Evolutionary conservation across 2,329 filamentous ascomycete genomes (phyloP).

Genomic region (Pochonia chlamydosporia): DNA sequence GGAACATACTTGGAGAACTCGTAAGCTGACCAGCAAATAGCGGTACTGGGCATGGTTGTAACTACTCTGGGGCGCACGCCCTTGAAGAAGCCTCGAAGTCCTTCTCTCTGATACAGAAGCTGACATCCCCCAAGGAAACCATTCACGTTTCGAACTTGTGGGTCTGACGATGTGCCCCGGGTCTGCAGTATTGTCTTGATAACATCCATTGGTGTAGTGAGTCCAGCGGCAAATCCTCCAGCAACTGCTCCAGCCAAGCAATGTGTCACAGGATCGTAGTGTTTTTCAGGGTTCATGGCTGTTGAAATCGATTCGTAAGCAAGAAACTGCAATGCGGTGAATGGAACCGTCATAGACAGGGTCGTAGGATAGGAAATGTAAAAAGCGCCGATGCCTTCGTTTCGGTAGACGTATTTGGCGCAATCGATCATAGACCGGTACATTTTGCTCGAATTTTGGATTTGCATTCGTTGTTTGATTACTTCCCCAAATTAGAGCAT

Average conservation of each 20-base stretch:
- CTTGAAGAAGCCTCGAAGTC: conserved; percentile 83
- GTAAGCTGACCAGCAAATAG: conserved; percentile 93
- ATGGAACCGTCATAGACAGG: conserved; percentile 96
- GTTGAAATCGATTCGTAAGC: conserved; percentile 97
- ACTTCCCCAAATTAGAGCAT: conserved; percentile 45
- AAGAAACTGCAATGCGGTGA: conserved; percentile 94
- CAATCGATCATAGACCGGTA: conserved; percentile 86
- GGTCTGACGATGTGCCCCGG: conserved; percentile 73
- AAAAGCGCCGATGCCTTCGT: conserved; percentile 85
- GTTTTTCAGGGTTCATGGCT: conserved; percentile 77
- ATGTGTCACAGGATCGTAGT: conserved; percentile 90
- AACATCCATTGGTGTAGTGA: conserved; percentile 95
- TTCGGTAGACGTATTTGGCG: conserved; percentile 78
- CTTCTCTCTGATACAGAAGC: conserved; percentile 79
- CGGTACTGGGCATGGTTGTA: conserved; percentile 96
- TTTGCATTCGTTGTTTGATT: conserved; percentile 99
- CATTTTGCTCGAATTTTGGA: conserved; percentile 82
- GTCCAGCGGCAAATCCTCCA: conserved; percentile 84
- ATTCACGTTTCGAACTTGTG: conserved; percentile 78
- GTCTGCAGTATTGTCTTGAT: conserved; percentile 98
- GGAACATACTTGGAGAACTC: conserved; percentile 61
- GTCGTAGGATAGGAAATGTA: conserved; percentile 99
- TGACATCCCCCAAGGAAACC: conserved; percentile 73
- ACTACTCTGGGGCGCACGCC: conserved; percentile 86
- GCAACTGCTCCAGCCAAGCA: conserved; percentile 88